Base-by-base conservation (phyloP, 805 yeast species). In the Zygotorulaspora florentina region DNA sequence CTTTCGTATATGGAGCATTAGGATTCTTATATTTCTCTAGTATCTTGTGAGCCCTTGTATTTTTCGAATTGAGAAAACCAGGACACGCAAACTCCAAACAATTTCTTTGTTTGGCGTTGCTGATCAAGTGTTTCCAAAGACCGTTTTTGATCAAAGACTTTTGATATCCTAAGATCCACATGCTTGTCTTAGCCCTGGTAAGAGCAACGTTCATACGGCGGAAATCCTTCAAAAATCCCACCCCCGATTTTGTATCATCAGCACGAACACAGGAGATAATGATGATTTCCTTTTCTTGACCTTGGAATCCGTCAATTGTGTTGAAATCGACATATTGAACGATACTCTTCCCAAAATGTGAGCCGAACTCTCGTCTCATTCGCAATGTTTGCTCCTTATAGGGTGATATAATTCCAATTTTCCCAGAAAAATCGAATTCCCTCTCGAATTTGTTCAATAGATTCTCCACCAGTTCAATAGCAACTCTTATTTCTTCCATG, bases 241-340 rank as follows among this genome's bases (percentile, higher is more conserved):
- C 87, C 39, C 81, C 75, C 18, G 75, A 69, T 27, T 58, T 54
- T 9, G 65, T 58, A 11, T 76, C 71, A 39, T 81, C 84, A 0
- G 98, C 96, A 57, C 99, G 78, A 3, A 93, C 99, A 78, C 98
- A 91, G 0, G 98, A 89, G 73, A 93, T 83, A 40, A 93, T 78
- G 51, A 93, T 86, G 39, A 93, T 80, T 52, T 91, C 97, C 65
- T 91, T 93, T 62, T 93, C 99, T 66, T 93, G 98, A 52, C 96
- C 97, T 70, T 89, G 99, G 63, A 90, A 93, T 1, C 98, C 99
- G 74, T 93, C 99, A 49, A 93, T 89, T 0, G 99, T 88, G 60
- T 90, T 89, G 68, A 93, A 89, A 60, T 87, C 95, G 40, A 95
- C 80, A 43, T 78, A 82, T 26, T 77, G 73, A 15, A 75, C 63